Evolutionary conservation across 2,329 filamentous ascomycete species (phyloP).

Genomic region (Trichoderma atrobrunneum): DNA sequence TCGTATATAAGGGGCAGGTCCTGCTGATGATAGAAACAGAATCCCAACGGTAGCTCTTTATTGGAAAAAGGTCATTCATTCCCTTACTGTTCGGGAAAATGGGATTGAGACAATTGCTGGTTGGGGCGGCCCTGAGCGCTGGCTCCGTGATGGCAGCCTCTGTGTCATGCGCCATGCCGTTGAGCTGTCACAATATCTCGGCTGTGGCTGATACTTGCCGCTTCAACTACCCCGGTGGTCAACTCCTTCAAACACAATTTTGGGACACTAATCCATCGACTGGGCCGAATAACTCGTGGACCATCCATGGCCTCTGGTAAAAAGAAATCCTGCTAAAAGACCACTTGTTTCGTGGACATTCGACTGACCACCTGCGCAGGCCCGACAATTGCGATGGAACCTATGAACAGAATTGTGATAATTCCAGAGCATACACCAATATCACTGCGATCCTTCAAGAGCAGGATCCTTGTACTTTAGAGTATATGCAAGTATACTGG

Average conservation of each 20-base stretch:
- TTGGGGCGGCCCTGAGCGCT: background rate
- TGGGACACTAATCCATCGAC: constrained; percentile 66
- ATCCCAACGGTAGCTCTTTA: background rate
- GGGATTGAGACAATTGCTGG: background rate
- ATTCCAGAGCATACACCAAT: constrained; percentile 58
- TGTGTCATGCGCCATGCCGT: constrained; percentile 33
- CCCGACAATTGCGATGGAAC: constrained; percentile 68
- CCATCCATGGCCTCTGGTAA: constrained; percentile 63
- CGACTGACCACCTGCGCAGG: background rate
- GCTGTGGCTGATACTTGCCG: constrained; percentile 64
- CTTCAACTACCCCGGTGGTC: constrained; percentile 65
- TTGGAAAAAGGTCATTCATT: background rate
- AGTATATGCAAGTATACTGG: constrained; percentile 70
- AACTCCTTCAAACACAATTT: constrained; percentile 72
- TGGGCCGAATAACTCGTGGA: constrained; percentile 67
- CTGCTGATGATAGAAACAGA: background rate
- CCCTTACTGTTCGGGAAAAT: background rate
- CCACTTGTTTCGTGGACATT: fast-evolving
- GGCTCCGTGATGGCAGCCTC: constrained; percentile 14
- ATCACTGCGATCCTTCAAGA: constrained; percentile 61
- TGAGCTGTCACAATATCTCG: constrained; percentile 64
- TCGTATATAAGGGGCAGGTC: background rate
- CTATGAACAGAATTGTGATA: constrained; percentile 65
- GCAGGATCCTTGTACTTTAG: constrained; percentile 53
- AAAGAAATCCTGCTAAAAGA: constrained; percentile 33